Conservation (phyloP, 2,329 filamentous ascomycete genomes). For the Xylariaceae sp. region DNA sequence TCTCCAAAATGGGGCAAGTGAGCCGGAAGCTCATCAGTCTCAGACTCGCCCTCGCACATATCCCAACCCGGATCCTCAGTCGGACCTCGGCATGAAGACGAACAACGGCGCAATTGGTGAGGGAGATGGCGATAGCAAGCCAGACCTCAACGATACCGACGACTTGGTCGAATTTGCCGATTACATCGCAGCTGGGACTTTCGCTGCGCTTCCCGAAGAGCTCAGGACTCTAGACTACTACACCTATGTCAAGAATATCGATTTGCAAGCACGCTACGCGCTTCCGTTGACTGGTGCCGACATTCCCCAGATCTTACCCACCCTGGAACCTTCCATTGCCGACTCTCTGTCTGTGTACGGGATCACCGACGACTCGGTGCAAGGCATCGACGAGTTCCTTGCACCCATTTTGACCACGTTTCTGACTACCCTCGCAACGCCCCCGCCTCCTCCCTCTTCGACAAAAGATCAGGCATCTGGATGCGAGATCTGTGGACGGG, state of each 20-base stretch:
- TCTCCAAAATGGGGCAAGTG: neutral
- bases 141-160: constrained; percentile 39
- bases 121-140: neutral
- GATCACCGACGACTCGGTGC: constrained; percentile 45
- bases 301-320: constrained; percentile 47
- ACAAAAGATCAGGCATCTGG: constrained; percentile 51
- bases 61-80: too few relatives aligned
- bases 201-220: constrained; percentile 56
- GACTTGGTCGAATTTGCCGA: constrained; percentile 78
- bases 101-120: constrained; percentile 23
- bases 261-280: constrained; percentile 52
- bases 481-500: constrained; percentile 74
- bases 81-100: too few relatives aligned
- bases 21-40: neutral
- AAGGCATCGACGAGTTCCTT: constrained; percentile 53
- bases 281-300: constrained; percentile 49
- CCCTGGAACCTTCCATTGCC: constrained; percentile 54
- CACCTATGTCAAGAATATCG: constrained; percentile 42
- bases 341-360: constrained; percentile 67
- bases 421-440: constrained; percentile 49
- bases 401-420: constrained; percentile 61
- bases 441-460: constrained; percentile 59
- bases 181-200: constrained; percentile 69
- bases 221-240: constrained; percentile 61
- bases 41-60: too few relatives aligned